Evolutionary conservation across 106 monocot genomes (phyloP).

Genomic region (Vanilla planifolia): DNA sequence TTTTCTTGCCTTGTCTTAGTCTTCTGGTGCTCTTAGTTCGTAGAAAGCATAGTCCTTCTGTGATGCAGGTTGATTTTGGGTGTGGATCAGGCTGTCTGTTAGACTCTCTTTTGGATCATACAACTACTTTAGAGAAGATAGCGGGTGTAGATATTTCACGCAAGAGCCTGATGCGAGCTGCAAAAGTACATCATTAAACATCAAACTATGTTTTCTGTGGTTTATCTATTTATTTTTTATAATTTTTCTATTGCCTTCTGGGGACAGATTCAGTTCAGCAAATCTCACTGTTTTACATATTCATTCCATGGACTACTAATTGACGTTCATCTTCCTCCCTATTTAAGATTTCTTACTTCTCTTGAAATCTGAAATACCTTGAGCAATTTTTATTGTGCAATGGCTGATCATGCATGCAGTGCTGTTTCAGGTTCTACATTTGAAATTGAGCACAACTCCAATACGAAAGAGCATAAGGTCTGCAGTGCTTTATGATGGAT

Average conservation of each 20-base stretch:
- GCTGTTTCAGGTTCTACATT: slow-evolving; percentile 68
- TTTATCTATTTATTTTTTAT: background rate
- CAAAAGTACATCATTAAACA: slow-evolving; percentile 47
- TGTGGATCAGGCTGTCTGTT: slow-evolving; percentile 95
- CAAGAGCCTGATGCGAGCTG: slow-evolving; percentile 73
- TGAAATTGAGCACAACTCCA: slow-evolving; percentile 46
- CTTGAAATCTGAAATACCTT: slow-evolving; percentile 2
- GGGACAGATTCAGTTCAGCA: background rate
- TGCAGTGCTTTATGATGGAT: slow-evolving; percentile 86
- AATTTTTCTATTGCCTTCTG: background rate
- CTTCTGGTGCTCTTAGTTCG: background rate
- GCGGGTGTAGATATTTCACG: slow-evolving; percentile 88
- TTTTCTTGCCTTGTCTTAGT: background rate
- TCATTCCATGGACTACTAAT: background rate
- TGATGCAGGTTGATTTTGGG: slow-evolving; percentile 90
- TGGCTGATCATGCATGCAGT: background rate
- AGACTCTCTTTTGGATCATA: slow-evolving; percentile 70
- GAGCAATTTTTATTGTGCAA: slow-evolving; percentile 4
- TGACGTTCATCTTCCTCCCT: background rate
- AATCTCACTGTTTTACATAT: background rate
- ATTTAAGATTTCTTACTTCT: background rate
- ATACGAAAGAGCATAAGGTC: slow-evolving; percentile 35
- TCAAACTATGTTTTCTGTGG: background rate
- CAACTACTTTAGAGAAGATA: slow-evolving; percentile 63
- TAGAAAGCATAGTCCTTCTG: background rate